These are phyloP conservation scores for Hymenoscyphus repandus DNA, from an alignment of 2,329 filamentous ascomycete species.

Conservation along the genomic window DNA sequence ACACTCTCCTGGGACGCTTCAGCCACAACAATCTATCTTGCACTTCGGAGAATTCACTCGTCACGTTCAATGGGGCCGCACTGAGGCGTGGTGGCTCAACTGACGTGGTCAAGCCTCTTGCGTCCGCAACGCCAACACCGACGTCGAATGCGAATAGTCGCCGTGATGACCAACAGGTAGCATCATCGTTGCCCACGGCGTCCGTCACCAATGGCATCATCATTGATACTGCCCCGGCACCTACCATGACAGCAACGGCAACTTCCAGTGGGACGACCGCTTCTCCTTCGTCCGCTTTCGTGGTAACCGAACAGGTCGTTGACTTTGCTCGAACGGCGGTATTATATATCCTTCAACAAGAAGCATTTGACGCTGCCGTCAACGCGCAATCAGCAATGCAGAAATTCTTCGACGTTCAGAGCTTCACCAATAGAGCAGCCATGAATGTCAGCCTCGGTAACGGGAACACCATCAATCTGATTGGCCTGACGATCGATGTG, in stretches of 20 bases:
- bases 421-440: conserved; percentile 17
- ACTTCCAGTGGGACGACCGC: conserved; percentile 11
- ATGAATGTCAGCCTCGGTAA: conserved; percentile 26
- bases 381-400: conserved; percentile 50
- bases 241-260: conserved; percentile 5
- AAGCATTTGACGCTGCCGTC: conserved; percentile 45
- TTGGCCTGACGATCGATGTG: conserved; percentile 16
- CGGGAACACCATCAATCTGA: conserved; percentile 22
- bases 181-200: neutral
- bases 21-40: conserved; percentile 73
- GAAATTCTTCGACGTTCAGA: conserved; percentile 42
- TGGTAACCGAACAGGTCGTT: conserved; percentile 48
- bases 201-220: conserved; percentile 8
- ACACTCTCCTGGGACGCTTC: conserved; percentile 69
- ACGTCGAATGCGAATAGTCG: neutral
- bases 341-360: conserved; percentile 55
- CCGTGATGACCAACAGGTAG: neutral
- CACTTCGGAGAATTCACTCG: conserved; percentile 76
- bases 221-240: conserved; percentile 1
- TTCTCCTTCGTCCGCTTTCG: conserved; percentile 34
- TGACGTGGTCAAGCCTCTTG: conserved; percentile 8
- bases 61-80: conserved; percentile 66
- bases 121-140: neutral
- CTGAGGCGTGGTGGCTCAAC: conserved; percentile 15
- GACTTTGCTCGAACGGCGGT: conserved; percentile 61